Percentiles rank a stretch among this genome's conserved stretches.
Evolutionary conservation across 352 stramenopile species (phyloP).

Genomic region (Phytophthora macrochlamydospora): DNA sequence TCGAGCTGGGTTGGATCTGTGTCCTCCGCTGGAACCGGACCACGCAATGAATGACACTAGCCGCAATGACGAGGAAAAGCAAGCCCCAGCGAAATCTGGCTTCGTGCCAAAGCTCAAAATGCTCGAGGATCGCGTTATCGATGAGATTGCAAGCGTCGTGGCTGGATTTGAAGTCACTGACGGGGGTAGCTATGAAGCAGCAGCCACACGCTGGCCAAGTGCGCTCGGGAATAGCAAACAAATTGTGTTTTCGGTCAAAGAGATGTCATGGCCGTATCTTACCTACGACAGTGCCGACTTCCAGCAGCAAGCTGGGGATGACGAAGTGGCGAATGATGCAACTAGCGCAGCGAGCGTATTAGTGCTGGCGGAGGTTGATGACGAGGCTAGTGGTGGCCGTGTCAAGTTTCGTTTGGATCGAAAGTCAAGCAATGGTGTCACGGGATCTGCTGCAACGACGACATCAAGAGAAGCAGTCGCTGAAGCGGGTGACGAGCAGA

Average conservation of each 20-base stretch:
- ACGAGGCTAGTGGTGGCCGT: slow-evolving; percentile 56
- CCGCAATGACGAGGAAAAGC: slow-evolving; percentile 32
- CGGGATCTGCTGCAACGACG: slow-evolving; percentile 4
- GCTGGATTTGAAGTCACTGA: slow-evolving; percentile 64
- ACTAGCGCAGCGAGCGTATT: slow-evolving; percentile 57
- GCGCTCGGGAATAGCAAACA: slow-evolving; percentile 53
- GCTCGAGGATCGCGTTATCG: slow-evolving; percentile 74
- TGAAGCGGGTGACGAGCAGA: slow-evolving; percentile 4
- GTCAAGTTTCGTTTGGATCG: slow-evolving; percentile 80
- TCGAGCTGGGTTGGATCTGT: slow-evolving; percentile 67
- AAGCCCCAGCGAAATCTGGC: slow-evolving; percentile 21
- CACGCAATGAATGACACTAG: slow-evolving; percentile 6
- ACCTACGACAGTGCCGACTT: slow-evolving; percentile 23
- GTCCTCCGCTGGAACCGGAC: slow-evolving; percentile 36
- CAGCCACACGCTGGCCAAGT: slow-evolving; percentile 26
- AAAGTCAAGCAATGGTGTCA: slow-evolving; percentile 15
- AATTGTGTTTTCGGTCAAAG: slow-evolving; percentile 75
- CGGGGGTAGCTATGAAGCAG: slow-evolving; percentile 22
- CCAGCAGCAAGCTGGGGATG: slow-evolving; percentile 26
- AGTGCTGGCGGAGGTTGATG: slow-evolving; percentile 72
- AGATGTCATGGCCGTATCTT: slow-evolving; percentile 84
- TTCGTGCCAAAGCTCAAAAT: slow-evolving; percentile 62
- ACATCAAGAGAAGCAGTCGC: slow-evolving; percentile 12
- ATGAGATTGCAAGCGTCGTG: slow-evolving; percentile 71
- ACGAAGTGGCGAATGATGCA: slow-evolving; percentile 23